Evolutionary conservation across 2,329 filamentous ascomycete species (phyloP).

Genomic region (Fusarium veterinarium): DNA sequence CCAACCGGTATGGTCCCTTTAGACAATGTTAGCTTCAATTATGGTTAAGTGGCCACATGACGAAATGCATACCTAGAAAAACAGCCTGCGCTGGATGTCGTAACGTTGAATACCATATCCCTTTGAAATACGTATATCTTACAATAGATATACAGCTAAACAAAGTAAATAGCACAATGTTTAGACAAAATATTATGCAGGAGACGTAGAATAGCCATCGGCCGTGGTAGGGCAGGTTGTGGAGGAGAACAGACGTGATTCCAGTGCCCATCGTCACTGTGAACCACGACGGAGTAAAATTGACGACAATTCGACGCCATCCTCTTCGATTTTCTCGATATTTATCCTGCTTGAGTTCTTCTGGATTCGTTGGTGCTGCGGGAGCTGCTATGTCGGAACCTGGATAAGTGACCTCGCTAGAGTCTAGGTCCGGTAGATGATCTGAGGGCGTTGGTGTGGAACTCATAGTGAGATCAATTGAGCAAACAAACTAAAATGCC

Average conservation of each 20-base stretch:
- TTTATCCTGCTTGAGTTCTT: neutral
- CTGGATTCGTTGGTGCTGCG: neutral
- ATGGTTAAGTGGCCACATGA: neutral
- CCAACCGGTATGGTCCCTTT: slow-evolving; percentile 72
- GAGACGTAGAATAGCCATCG: slow-evolving; percentile 66
- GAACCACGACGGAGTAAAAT: slow-evolving; percentile 46
- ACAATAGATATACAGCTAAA: slow-evolving; percentile 63
- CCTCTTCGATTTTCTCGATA: slow-evolving; percentile 2
- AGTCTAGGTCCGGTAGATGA: slow-evolving; percentile 7
- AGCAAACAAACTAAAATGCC: neutral
- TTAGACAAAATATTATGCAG: slow-evolving; percentile 66
- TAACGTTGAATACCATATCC: slow-evolving; percentile 71
- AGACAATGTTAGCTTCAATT: slow-evolving; percentile 44
- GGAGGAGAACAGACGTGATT: slow-evolving; percentile 68
- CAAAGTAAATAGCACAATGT: slow-evolving; percentile 63
- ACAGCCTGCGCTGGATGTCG: slow-evolving; percentile 68
- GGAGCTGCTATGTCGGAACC: slow-evolving; percentile 1
- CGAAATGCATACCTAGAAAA: slow-evolving; percentile 11
- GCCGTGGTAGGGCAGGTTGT: slow-evolving; percentile 67
- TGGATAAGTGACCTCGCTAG: slow-evolving; percentile 12
- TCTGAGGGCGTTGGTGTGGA: neutral
- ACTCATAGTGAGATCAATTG: slow-evolving; percentile 7
- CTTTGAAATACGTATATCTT: slow-evolving; percentile 70
- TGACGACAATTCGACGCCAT: slow-evolving; percentile 28
- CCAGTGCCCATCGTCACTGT: slow-evolving; percentile 72